phyloP scores from a whole-genome alignment of 2,329 filamentous ascomycete genomes.

The Colletotrichum cordylinicola region DNA sequence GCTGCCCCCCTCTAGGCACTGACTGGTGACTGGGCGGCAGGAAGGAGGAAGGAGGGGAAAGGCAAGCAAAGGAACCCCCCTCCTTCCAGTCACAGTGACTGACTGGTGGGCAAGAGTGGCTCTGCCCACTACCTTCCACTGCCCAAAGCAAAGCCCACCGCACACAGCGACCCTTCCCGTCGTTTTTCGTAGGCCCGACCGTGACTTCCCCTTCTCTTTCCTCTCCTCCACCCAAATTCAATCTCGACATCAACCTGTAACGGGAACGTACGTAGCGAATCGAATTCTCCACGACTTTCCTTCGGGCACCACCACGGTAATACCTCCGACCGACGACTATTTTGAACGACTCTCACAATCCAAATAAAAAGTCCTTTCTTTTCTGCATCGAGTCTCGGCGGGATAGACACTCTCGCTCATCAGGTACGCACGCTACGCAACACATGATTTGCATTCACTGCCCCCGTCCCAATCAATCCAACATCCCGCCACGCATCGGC shows the following conservation, averaged over 20 bases:
- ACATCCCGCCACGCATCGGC: not conserved
- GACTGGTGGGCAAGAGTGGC: not conserved
- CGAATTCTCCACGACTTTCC: slow-evolving; percentile 14
- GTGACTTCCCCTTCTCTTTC: slow-evolving; percentile 21
- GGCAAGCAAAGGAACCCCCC: not conserved
- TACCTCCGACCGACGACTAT: not conserved
- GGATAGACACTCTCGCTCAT: not conserved
- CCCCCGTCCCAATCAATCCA: not conserved
- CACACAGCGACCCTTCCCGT: slow-evolving; percentile 22
- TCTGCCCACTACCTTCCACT: not conserved
- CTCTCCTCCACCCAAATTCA: slow-evolving; percentile 26
- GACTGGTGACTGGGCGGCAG: not conserved
- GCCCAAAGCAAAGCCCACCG: not conserved
- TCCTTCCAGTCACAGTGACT: not conserved
- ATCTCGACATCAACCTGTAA: slow-evolving; percentile 23
- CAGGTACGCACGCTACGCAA: slow-evolving; percentile 1
- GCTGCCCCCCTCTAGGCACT: not conserved
- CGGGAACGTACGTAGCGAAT: slow-evolving; percentile 18
- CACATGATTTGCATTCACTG: not conserved
- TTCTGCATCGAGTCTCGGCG: not conserved
- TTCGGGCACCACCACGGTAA: not conserved
- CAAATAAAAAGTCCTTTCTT: not conserved
- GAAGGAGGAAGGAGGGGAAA: not conserved
- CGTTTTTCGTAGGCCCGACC: slow-evolving; percentile 30
- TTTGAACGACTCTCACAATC: not conserved